Percentiles rank a stretch among this genome's conserved stretches.
phyloP scores from a whole-genome alignment of 768 basidiomycete species.

The Tulasnella sp. region DNA sequence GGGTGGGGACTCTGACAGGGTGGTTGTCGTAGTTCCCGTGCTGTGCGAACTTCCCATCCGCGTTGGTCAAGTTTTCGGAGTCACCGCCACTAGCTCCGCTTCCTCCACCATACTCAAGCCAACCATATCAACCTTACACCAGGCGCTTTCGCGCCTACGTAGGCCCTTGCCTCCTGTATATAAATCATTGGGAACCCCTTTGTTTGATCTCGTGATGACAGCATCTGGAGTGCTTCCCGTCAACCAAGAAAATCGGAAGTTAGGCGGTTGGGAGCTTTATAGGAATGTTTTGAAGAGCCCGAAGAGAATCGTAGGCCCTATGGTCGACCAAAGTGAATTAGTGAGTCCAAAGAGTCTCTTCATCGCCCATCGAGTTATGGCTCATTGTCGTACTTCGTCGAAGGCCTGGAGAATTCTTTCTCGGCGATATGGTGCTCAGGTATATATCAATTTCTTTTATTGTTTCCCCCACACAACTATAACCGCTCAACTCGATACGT shows the following conservation, averaged over 20 bases:
- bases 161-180: conserved; percentile 1
- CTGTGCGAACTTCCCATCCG: background rate
- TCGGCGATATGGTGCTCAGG: conserved; percentile 80
- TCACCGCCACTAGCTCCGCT: conserved; percentile 4
- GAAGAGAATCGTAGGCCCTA: conserved; percentile 91
- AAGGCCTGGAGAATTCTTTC: conserved; percentile 91
- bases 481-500: background rate
- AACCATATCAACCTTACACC: background rate
- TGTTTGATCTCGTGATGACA: background rate
- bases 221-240: background rate
- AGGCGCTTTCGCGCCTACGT: background rate
- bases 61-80: background rate
- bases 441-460: conserved; percentile 41
- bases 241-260: conserved; percentile 45
- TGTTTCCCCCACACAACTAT: no score
- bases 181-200: background rate
- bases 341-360: conserved; percentile 52
- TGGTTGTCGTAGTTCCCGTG: background rate
- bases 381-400: conserved; percentile 20
- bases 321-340: conserved; percentile 98
- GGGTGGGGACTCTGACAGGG: background rate
- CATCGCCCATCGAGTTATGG: background rate
- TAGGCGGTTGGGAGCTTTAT: conserved; percentile 84
- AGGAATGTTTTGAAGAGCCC: conserved; percentile 76
- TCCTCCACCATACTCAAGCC: conserved; percentile 8